A percentile compares a stretch with the other conserved stretches of the same genome.
Evolutionary conservation across 208 protist genomes (phyloP).

Genomic region (Leishmania guyanensis): DNA sequence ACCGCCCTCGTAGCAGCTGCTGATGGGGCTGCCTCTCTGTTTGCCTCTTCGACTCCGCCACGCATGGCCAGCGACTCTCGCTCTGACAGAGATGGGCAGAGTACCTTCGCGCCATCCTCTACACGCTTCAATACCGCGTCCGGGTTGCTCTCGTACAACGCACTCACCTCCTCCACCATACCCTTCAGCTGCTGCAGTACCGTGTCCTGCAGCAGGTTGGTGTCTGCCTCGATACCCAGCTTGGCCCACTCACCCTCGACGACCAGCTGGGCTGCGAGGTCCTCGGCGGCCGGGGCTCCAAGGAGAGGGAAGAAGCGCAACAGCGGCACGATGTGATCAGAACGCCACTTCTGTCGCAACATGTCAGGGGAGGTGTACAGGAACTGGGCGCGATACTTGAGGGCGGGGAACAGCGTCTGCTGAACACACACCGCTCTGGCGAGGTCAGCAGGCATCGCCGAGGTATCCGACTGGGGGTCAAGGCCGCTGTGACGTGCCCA

Average conservation of each 20-base stretch:
- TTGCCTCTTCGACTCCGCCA: slow-evolving; percentile 6
- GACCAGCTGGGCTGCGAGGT: slow-evolving; percentile 77
- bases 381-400: slow-evolving; percentile 81
- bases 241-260: slow-evolving; percentile 80
- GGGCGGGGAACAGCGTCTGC: slow-evolving; percentile 80
- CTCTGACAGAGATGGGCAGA: slow-evolving; percentile 58
- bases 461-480: slow-evolving; percentile 36
- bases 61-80: slow-evolving; percentile 44
- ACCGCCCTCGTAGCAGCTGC: background rate
- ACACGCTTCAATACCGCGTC: slow-evolving; percentile 68
- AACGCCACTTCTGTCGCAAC: slow-evolving; percentile 82
- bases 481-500: slow-evolving; percentile 81
- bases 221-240: slow-evolving; percentile 51
- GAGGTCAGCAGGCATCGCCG: slow-evolving; percentile 71
- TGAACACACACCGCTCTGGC: slow-evolving; percentile 70
- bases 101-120: slow-evolving; percentile 62
- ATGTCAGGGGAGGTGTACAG: slow-evolving; percentile 83
- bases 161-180: slow-evolving; percentile 63
- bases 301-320: slow-evolving; percentile 79
- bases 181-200: slow-evolving; percentile 53
- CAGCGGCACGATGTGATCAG: slow-evolving; percentile 78
- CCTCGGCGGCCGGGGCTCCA: slow-evolving; percentile 69
- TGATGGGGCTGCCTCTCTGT: background rate
- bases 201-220: slow-evolving; percentile 66
- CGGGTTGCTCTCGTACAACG: slow-evolving; percentile 63